Conservation (phyloP, 768 basidiomycete species). For the Tylopilus subfusipes region DNA sequence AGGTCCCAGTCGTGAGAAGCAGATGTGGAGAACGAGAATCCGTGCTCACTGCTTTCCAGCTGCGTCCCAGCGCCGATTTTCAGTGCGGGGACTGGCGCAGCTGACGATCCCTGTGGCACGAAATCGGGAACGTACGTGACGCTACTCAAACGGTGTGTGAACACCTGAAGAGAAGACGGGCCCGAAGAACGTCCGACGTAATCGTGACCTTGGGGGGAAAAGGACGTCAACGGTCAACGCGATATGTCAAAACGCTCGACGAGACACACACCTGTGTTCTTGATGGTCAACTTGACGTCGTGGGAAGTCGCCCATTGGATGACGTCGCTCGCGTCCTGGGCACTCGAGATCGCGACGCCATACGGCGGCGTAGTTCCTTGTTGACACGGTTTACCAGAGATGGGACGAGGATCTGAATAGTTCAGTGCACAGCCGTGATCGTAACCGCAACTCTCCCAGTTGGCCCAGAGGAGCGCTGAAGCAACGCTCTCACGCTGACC, state of each 20-base stretch:
- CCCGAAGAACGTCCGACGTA: conserved; percentile 17
- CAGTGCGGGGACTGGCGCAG: conserved; percentile 5
- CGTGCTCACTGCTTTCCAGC: conserved; percentile 5
- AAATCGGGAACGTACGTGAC: conserved; percentile 9
- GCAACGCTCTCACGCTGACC: conserved; percentile 12
- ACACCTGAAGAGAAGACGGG: conserved; percentile 17
- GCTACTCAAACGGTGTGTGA: conserved; percentile 11
- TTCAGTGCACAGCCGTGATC: conserved; percentile 15
- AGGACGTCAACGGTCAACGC: background rate
- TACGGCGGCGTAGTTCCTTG: conserved; percentile 19
- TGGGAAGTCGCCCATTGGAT: conserved; percentile 17
- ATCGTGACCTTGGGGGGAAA: conserved; percentile 4
- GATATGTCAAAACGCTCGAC: too few relatives aligned
- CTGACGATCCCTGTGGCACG: conserved; percentile 18
- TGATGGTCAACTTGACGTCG: conserved; percentile 16
- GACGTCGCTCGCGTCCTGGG: conserved; percentile 16
- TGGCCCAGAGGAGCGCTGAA: conserved; percentile 20
- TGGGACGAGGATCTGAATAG: conserved; percentile 15
- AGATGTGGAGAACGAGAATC: background rate
- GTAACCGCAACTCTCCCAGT: conserved; percentile 20
- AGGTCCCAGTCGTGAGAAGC: background rate
- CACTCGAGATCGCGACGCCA: conserved; percentile 10
- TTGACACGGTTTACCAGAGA: conserved; percentile 4
- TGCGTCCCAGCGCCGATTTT: conserved; percentile 17
- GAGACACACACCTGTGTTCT: conserved; percentile 14